Evolutionary conservation across 2,329 filamentous ascomycete genomes (phyloP), one percentile per base, ranked within the genome.

Genomic region (Setomelanomma holmii): DNA sequence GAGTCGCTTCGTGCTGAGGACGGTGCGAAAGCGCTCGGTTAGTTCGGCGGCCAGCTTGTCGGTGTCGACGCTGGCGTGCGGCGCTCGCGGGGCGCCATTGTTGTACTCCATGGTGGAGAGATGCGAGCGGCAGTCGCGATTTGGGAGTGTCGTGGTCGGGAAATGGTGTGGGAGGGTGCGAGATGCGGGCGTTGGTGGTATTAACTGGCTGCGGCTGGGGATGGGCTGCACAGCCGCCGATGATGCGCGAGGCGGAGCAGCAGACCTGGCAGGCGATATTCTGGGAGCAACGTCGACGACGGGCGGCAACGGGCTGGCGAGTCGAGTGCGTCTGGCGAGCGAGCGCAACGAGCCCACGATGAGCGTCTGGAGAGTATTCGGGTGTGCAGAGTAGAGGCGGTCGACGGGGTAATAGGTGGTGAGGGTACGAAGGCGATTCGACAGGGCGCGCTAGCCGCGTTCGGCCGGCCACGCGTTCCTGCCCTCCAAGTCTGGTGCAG

Each of bases 1-100:
- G 81, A 96, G 86, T 74, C 92, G 86, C 80, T 90, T 93, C 51
- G 90, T 91, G 73, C 90, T 89, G 69, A 98, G 82, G 55, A 96
- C 80, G 60, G 92, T 89, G 73, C 96, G 91, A 75, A 97, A 97
- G 69, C 91, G 89, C 66, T 89, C 80, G 45, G 90, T 88, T 66
- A 98, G 80, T 53, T 92, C 90, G 66, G 86, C 83, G 21, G 92
- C 91, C 86, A 74, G 63, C 51, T 59, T 51, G 63, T 72, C 70
- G 44, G 62, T 53, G 61, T 73, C 69, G 56, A 63, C 57, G 51
- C 33, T 20, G 53, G 55, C 45, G 47, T 58, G 49, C 22, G 59
- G 60, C 42, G 65, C 65, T 56, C 68, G 67, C 54, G 58, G 56
- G 48, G 68, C 67, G 55, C 64, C 63, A 58, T 64, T 66, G 51